Conservation (phyloP, 352 stramenopile species). For the Globisporangium camurandrum region DNA sequence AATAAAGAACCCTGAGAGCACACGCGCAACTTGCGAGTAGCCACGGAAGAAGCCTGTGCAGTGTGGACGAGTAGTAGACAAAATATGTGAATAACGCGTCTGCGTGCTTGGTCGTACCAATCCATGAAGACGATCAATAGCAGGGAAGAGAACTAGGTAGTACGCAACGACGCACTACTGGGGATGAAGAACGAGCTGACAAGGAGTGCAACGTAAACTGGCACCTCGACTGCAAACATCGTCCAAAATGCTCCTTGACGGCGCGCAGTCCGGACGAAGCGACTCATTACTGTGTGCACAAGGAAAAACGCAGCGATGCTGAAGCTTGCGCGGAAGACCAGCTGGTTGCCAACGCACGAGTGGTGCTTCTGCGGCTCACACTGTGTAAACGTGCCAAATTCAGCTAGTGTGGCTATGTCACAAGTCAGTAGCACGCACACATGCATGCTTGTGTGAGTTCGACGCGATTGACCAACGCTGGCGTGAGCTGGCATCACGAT, state of each 20-base stretch:
- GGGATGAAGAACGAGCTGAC: constrained; percentile 72
- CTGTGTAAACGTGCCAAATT: constrained; percentile 55
- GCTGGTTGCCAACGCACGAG: constrained; percentile 56
- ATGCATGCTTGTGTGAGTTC: too few species aligned
- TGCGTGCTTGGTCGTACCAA: not conserved
- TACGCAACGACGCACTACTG: constrained; percentile 29
- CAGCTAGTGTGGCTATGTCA: constrained; percentile 23
- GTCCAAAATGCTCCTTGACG: constrained; percentile 20
- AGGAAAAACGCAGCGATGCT: constrained; percentile 53
- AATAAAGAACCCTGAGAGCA: constrained; percentile 64
- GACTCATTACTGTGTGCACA: constrained; percentile 36
- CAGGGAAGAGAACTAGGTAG: too few species aligned
- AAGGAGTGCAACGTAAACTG: constrained; percentile 40
- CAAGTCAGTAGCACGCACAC: too few species aligned
- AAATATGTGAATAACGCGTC: not conserved
- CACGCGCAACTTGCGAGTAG: constrained; percentile 43
- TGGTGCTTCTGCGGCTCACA: constrained; percentile 32
- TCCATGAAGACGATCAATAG: too few species aligned
- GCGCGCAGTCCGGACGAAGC: constrained; percentile 23
- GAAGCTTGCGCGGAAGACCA: constrained; percentile 65
- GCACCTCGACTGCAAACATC: constrained; percentile 32
- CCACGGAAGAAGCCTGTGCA: constrained; percentile 52
- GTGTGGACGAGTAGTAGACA: not conserved
- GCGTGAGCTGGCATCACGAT: too few species aligned
- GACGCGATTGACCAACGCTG: too few species aligned